phyloP scores from a whole-genome alignment of 164 flowering plant species.

The Umbilicus rupestris region DNA sequence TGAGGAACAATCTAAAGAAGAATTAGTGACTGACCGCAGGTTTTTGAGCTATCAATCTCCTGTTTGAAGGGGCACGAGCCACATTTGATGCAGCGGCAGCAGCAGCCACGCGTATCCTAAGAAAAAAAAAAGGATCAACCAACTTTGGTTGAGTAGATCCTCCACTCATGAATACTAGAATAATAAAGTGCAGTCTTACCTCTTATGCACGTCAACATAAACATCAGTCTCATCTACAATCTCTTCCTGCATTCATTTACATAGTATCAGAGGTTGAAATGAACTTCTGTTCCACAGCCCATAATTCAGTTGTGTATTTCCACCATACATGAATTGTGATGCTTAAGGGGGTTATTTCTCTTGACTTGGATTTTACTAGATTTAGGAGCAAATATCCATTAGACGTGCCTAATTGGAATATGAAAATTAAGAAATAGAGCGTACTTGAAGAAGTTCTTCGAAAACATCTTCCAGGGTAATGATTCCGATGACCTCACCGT shows the following conservation, averaged over 20 bases:
- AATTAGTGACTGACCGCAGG: constrained; percentile 20
- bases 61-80: constrained; percentile 49
- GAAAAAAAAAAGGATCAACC: neutral
- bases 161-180: neutral
- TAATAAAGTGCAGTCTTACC: constrained; percentile 19
- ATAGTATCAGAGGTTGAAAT: neutral
- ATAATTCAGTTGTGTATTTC: neutral
- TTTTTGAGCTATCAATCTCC: constrained; percentile 39
- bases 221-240: constrained; percentile 71
- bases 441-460: constrained; percentile 39
- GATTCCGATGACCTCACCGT: constrained; percentile 40
- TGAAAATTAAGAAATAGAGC: neutral
- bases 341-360: too few species aligned
- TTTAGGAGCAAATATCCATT: neutral
- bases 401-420: neutral
- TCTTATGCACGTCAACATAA: constrained; percentile 60
- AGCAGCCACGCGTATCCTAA: constrained; percentile 64
- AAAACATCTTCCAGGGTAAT: constrained; percentile 48
- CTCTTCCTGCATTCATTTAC: constrained; percentile 43
- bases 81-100: constrained; percentile 62
- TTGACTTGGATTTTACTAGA: neutral
- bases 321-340: neutral
- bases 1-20: neutral
- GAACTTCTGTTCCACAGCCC: neutral
- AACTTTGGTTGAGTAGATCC: neutral